Evolutionary conservation across 2,329 filamentous ascomycete species (phyloP), one percentile per base, ranked within the genome.

Genomic region (Alternaria sp.): DNA sequence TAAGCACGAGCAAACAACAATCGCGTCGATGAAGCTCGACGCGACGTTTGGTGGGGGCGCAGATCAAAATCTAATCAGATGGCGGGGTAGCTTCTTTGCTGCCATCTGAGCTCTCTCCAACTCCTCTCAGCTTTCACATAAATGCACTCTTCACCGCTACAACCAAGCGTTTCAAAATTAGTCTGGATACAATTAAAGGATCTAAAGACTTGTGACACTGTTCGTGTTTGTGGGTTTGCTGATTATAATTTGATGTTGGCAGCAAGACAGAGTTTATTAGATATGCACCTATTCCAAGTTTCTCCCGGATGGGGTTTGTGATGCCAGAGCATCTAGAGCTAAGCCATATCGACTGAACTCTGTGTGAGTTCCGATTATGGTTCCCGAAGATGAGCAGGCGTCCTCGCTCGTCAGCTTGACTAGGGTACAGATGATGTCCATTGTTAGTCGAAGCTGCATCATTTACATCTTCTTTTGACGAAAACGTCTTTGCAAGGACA

Each of bases 1-100:
- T 6, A 20, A 39, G 18, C n/a, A n/a, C 38, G 38, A 39, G 9
- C 36, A 18, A 39, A 39, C 36, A n/a, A 39, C n/a, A 39, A 39
- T 18, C 36, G 48, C 48, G 48, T 39, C 16, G 18, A 20, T 22
- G 30, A 2, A 49, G 46, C 46, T 49, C 11, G 46, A 57, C 47
- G 54, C 54, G 46, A 43, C 32, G 22, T 28, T 57, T 51, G 32
- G 46, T 52, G 54, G 44, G 43, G 51, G 41, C 24, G 28, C 7
- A 38, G 54, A 38, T 44, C 32, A 42, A 28, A 55, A 46, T 54
- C 57, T 56, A 51, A 60, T 60, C 57, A 52, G 57, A 60, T 60
- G 52, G 57, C 36, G 57, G 57, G 57, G 57, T 60, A 57, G 36
- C 44, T 41, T 20, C n/a, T 18, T 11, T 1, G 2, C 28, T 5